Percentiles rank a stretch among this genome's conserved stretches.
Evolutionary conservation across 2,329 filamentous ascomycete species (phyloP).

Genomic region (Paraphoma chrysanthemicola): DNA sequence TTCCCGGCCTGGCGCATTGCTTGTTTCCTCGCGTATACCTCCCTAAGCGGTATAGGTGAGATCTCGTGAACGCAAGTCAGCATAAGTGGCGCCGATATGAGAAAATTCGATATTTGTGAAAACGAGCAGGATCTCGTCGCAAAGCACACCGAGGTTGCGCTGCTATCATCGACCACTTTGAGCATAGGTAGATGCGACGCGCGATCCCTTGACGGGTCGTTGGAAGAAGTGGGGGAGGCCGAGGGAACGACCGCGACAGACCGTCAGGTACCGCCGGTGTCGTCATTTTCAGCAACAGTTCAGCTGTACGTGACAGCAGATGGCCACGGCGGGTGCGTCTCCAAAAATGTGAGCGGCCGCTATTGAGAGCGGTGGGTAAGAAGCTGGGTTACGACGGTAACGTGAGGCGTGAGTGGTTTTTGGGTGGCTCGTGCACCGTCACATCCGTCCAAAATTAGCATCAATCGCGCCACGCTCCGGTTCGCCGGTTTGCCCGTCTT

Average conservation of each 20-base stretch:
- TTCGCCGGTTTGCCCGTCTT: background rate
- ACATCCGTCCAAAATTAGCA: constrained; percentile 19
- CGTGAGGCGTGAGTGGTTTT: constrained; percentile 17
- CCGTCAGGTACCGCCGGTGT: constrained; percentile 16
- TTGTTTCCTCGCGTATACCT: constrained; percentile 23
- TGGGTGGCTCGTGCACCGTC: constrained; percentile 2
- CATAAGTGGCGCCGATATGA: constrained; percentile 23
- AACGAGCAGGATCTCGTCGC: constrained; percentile 8
- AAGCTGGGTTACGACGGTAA: constrained; percentile 19
- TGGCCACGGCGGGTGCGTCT: constrained; percentile 11
- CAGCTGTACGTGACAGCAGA: constrained; percentile 6
- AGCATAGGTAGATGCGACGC: constrained; percentile 7
- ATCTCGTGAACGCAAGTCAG: constrained; percentile 32
- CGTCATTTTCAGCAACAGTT: constrained; percentile 9
- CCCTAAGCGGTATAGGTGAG: constrained; percentile 14
- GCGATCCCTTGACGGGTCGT: background rate
- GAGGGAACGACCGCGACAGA: constrained; percentile 5
- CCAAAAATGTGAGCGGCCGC: constrained; percentile 15
- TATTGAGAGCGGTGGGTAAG: constrained; percentile 12
- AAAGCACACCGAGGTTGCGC: constrained; percentile 6
- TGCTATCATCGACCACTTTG: constrained; percentile 22
- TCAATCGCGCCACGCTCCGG: constrained; percentile 4
- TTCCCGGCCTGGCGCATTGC: constrained; percentile 14
- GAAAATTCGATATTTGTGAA: constrained; percentile 13
- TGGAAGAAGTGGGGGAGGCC: background rate